Evolutionary conservation across 352 stramenopile genomes (phyloP), one percentile per base, ranked within the genome.

Genomic region (Pythium chondricola): DNA sequence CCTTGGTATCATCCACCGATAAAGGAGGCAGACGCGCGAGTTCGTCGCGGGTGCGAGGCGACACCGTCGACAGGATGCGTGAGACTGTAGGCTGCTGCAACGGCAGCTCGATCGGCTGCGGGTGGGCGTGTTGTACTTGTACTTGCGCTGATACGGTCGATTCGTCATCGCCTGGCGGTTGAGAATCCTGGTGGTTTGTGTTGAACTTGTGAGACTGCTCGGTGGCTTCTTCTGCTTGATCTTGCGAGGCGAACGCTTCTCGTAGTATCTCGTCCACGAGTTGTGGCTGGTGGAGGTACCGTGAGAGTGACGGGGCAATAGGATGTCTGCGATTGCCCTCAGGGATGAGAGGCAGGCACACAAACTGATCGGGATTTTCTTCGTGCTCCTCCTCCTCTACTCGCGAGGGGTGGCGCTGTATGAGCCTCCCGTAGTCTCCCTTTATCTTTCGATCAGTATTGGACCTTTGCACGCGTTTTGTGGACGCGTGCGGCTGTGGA

Each of bases 11-110:
- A 11, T 58, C 53, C 9, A 55, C 29, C 2, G 31, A 67, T 18
- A 67, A 59, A 20, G 69, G 48, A 2, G 74, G 69, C 3, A 86
- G 35, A 0, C 64, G 63, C 5, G 69, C 62, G 10, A 86, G 55
- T 5, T 56, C 58, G 18, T 65, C 56, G 26, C 60, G 64, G n/a
- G 67, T 83, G 42, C 69, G 48, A 14, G 74, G 71, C 1, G 71
- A 77, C 17, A 86, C 61, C 6, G 63, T 79, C 29, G 48, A 70
- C 18, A 86, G 47, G 10, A 84, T 27, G 11, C n/a, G n/a, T n/a
- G n/a, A n/a, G n/a, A n/a, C n/a, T n/a, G n/a, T n/a, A n/a, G n/a
- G n/a, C n/a, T n/a, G n/a, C n/a, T n/a, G n/a, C n/a, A n/a, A n/a
- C n/a, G 74, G 74, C 1, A 83, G 50, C 8, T 64, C 31, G 4